Evolutionary conservation across 225 moss, liverwort and hornwort species (phyloP).

Genomic region (Marchantia paleacea): DNA sequence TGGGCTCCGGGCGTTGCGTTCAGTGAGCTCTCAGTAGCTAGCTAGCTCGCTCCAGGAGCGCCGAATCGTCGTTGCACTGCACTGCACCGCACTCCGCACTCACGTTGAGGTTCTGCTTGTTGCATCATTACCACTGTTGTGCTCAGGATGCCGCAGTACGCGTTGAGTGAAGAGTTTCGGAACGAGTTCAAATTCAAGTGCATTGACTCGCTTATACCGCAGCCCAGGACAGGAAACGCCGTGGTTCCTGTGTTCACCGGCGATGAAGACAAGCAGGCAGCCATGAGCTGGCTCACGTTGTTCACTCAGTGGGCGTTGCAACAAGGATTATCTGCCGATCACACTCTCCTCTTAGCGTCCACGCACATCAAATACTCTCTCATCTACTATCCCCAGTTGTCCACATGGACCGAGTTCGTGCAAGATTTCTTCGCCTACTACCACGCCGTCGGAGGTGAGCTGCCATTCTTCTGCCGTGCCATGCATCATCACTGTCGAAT

Average conservation of each 20-base stretch:
- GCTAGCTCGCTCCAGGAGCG: not conserved
- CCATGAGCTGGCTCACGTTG: conserved; percentile 44
- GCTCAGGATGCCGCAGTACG: conserved; percentile 42
- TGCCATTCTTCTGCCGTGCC: not conserved
- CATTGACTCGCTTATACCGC: conserved; percentile 42
- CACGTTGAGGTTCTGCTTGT: not conserved
- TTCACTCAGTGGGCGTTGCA: conserved; percentile 50
- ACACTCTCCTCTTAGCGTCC: conserved; percentile 42
- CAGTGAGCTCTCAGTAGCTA: not conserved
- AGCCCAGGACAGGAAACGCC: conserved; percentile 26
- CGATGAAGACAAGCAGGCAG: conserved; percentile 41
- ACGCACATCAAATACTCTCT: conserved; percentile 48
- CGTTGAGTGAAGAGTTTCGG: conserved; percentile 47
- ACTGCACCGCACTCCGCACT: not conserved
- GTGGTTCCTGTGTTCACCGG: conserved; percentile 45
- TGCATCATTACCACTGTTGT: not conserved
- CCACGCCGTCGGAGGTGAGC: conserved; percentile 21
- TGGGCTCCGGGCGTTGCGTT: not conserved
- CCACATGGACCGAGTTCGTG: conserved; percentile 47
- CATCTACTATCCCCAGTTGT: conserved; percentile 46
- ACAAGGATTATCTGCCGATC: conserved; percentile 50
- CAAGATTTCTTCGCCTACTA: conserved; percentile 46
- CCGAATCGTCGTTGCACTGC: too few species aligned
- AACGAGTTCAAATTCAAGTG: conserved; percentile 52
- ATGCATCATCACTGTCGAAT: too few species aligned